phyloP scores from a whole-genome alignment of 352 stramenopile species.

The Blastocystis sp. region DNA sequence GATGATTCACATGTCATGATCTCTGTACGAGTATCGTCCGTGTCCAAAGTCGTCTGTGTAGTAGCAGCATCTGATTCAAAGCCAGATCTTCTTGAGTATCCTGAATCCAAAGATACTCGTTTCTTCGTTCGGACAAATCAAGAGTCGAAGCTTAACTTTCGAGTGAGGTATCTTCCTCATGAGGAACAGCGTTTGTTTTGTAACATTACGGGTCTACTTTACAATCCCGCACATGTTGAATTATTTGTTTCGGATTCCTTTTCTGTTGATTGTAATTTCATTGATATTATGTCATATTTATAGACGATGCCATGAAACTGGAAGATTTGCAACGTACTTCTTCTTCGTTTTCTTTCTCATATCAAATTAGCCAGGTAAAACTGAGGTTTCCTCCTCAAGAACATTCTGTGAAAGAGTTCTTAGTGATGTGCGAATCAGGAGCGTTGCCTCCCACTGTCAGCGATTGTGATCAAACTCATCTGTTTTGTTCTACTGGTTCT shows the following conservation, averaged over 20 bases:
- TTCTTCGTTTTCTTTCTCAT: not conserved
- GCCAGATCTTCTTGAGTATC: not conserved
- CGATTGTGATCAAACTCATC: too few species aligned
- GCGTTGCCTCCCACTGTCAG: too few species aligned
- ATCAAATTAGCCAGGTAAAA: not conserved
- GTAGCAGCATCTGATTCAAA: not conserved
- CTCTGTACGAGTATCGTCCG: not conserved
- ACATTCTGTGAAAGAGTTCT: too few species aligned
- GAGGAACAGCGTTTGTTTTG: slow-evolving; percentile 41
- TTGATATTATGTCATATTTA: not conserved
- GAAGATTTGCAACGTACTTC: not conserved
- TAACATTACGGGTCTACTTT: slow-evolving; percentile 38
- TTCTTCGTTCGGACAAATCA: slow-evolving; percentile 28
- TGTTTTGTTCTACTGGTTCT: too few species aligned
- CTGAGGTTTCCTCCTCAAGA: not conserved
- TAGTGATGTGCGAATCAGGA: too few species aligned
- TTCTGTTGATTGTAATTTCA: not conserved
- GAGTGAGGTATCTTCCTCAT: not conserved
- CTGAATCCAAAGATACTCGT: not conserved
- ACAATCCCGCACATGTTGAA: not conserved
- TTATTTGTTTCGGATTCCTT: slow-evolving; percentile 6
- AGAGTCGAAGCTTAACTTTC: not conserved
- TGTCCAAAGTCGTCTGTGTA: slow-evolving; percentile 30
- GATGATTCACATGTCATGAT: not conserved
- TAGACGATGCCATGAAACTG: slow-evolving; percentile 7